Percentiles rank a stretch among this genome's conserved stretches.
Evolutionary conservation across 257 asterid species (phyloP).

Genomic region (Handroanthus guayacan): DNA sequence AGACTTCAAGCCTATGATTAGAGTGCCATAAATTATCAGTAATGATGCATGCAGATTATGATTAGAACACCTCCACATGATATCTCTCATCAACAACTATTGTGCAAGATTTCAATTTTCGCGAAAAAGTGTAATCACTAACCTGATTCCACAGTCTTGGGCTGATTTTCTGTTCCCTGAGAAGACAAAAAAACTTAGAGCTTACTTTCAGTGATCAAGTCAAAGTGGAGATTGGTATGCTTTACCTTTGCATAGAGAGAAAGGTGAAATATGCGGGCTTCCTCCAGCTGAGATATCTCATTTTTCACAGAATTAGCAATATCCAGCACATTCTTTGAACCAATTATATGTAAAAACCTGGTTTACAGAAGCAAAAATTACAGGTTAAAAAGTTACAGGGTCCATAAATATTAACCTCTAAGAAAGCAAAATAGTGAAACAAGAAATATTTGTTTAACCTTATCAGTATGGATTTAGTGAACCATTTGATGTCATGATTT

Average conservation of each 20-base stretch:
- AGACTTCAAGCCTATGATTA: too few relatives aligned
- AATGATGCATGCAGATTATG: neutral
- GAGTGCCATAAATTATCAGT: neutral
- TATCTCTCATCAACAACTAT: neutral
- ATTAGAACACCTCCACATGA: neutral
- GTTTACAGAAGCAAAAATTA: conserved; percentile 15
- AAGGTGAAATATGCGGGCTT: conserved; percentile 62
- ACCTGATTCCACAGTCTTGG: conserved; percentile 46
- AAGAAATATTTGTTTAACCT: conserved; percentile 45
- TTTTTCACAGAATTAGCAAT: conserved; percentile 45
- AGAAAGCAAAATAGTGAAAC: conserved; percentile 28
- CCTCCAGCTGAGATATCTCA: conserved; percentile 72
- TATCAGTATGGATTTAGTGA: conserved; percentile 54
- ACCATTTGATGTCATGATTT: conserved; percentile 51
- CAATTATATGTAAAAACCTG: conserved; percentile 59
- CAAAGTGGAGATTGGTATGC: neutral
- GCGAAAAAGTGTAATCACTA: conserved; percentile 17
- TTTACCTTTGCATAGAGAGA: conserved; percentile 60
- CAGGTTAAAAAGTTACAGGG: neutral
- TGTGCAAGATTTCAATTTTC: neutral
- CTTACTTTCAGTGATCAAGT: conserved; percentile 4
- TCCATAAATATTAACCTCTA: neutral
- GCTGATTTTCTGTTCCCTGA: conserved; percentile 45
- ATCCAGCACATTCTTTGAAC: conserved; percentile 46
- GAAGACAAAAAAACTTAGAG: conserved; percentile 14